Conservation (phyloP, 1,284 basidiomycete species). For the Sphagnurus paluster region DNA sequence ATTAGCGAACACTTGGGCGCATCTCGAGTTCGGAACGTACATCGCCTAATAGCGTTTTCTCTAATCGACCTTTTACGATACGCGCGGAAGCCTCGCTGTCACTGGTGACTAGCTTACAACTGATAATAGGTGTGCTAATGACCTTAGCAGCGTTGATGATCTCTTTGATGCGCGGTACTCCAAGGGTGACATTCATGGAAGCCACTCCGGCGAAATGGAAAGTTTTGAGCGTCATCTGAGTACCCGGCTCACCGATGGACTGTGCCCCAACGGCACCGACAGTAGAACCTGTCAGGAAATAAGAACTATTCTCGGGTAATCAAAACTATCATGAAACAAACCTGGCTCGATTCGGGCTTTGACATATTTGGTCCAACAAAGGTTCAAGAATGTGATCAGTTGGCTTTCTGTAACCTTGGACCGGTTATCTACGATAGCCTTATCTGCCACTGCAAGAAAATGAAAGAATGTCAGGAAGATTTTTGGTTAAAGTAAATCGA, state of each 20-base stretch:
- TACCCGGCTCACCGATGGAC: constrained; percentile 99
- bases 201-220: constrained; percentile 99
- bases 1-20: background rate
- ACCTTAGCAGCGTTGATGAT: constrained; percentile 98
- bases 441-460: constrained; percentile 51
- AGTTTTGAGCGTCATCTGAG: constrained; percentile 99
- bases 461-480: background rate
- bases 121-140: constrained; percentile 98
- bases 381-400: constrained; percentile 76
- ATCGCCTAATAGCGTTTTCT: constrained; percentile 95
- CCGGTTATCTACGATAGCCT: constrained; percentile 83
- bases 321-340: constrained; percentile 28
- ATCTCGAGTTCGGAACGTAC: constrained; percentile 45
- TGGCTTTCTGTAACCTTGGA: constrained; percentile 88
- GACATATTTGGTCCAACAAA: constrained; percentile 91
- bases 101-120: constrained; percentile 87
- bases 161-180: constrained; percentile 99
- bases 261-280: constrained; percentile 99
- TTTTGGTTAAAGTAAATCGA: background rate
- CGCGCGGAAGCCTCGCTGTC: constrained; percentile 89
- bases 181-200: constrained; percentile 99
- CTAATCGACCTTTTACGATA: constrained; percentile 95
- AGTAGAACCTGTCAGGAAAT: constrained; percentile 69
- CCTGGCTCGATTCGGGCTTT: constrained; percentile 95
- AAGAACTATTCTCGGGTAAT: constrained; percentile 11